A percentile compares a stretch with the other conserved stretches of the same genome.
These are phyloP conservation scores for Colletotrichum sp. DNA, from an alignment of 2,329 filamentous ascomycete genomes.

Conservation along the genomic window DNA sequence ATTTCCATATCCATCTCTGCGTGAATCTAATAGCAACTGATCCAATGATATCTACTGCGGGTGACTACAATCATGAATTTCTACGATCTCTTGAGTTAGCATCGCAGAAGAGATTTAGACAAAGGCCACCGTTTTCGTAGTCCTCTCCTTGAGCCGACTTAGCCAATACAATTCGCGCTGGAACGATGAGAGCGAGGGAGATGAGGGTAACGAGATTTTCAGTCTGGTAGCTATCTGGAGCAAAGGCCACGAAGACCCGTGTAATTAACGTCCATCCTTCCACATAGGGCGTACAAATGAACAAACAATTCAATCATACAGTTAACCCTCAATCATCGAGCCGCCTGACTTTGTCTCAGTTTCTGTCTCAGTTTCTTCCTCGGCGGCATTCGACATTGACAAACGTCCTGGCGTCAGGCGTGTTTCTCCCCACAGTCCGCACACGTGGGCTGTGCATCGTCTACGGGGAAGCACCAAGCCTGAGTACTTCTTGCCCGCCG, in stretches of 20 bases:
- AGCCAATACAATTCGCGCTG: not conserved
- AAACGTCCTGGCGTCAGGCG: not conserved
- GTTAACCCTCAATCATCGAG: not conserved
- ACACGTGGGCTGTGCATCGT: not conserved
- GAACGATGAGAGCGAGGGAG: not conserved
- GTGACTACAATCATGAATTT: not conserved
- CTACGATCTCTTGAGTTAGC: not conserved
- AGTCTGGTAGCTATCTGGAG: not conserved
- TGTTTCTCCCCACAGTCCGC: not conserved
- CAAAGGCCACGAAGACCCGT: not conserved
- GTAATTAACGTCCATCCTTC: not conserved
- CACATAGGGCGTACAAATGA: not conserved
- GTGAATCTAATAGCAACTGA: not conserved
- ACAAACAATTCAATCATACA: not conserved
- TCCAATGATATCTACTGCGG: not conserved
- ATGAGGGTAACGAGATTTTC: not conserved
- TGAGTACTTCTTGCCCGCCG: not conserved
- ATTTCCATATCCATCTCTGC: not conserved
- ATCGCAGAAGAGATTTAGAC: not conserved
- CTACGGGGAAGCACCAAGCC: not conserved
- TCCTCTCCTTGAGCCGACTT: not conserved
- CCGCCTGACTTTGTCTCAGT: not conserved
- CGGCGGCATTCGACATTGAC: not conserved
- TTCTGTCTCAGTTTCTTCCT: not conserved
- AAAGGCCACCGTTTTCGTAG: not conserved